Base-by-base conservation (phyloP, 768 basidiomycete genomes). In the Hericium rajendrae region DNA sequence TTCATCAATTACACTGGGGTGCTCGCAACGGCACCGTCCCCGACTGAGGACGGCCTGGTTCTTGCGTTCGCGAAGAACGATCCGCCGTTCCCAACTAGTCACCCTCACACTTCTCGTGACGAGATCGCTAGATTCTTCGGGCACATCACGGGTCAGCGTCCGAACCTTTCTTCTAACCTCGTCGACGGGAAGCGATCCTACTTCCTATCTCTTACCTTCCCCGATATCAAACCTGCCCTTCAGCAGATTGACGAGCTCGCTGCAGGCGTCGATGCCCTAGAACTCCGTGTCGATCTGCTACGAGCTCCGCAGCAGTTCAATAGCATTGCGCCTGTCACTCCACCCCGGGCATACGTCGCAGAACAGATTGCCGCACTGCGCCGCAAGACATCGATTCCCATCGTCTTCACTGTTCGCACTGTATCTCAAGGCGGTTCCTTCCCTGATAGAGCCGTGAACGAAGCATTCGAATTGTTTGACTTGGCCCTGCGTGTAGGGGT, bases 141-240 rank as follows among this genome's bases (percentile, higher is more conserved):
- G 37, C 92, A 97, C 68, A 79, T 98, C 57, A 85, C 87, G 0
- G 91, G 91, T 0, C 71, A 80, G 41, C 71, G 76, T 37, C 78
- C 83, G 2, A 97, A 94, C 64, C 67, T 84, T 22, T 76, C 82
- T 0, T 67, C 73, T 2, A 85, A 83, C 63, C 66, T 85, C 22
- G 69, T 66, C 1, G 65, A 67, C 8, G 83, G 80, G 6, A 73
- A 75, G 22, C 81, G 88, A n/a, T 90, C 93, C 0, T 92, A 93
- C 73, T 98, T 98, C 79, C 78, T 98, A 41, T 86, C 87, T 9
- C 76, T 99, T 57, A 97, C 95, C 0, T 94, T 91, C 72, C 92
- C 95, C 0, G 91, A 97, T 67, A 67, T 97, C 60, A 83, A 78
- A 0, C 80, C 82, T 4, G 85, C 87, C 0, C 74, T 93, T 43